Evolutionary conservation across 225 moss, liverwort and hornwort species (phyloP).

Genomic region (Sphagnum tenellum): DNA sequence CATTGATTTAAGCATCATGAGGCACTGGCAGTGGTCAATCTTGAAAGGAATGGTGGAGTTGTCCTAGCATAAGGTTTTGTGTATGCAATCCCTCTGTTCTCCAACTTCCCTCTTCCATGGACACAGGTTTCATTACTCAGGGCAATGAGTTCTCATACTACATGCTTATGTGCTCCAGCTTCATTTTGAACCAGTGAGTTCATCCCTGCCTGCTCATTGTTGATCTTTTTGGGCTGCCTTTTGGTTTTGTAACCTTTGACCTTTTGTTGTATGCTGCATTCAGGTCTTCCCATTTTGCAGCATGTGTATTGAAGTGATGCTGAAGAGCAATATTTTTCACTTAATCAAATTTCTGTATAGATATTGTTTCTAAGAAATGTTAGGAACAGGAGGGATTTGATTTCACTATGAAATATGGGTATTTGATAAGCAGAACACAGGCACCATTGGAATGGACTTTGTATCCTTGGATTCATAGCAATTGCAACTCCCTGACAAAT

Average conservation of each 20-base stretch:
- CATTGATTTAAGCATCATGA: too few species aligned
- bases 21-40: too few species aligned
- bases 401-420: not conserved
- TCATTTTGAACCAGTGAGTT: conserved; percentile 68
- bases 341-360: too few species aligned
- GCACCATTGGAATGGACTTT: conserved; percentile 55
- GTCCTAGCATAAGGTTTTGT: not conserved
- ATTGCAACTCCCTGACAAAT: conserved; percentile 65
- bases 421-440: conserved; percentile 38
- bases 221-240: too few species aligned
- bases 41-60: too few species aligned
- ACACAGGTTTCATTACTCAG: conserved; percentile 69
- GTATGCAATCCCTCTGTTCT: not conserved
- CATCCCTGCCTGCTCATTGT: not conserved
- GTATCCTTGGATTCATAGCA: conserved; percentile 81
- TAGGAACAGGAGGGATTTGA: too few species aligned
- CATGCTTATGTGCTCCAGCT: conserved; percentile 87
- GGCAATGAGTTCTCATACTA: conserved; percentile 86
- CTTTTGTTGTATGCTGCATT: too few species aligned
- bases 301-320: too few species aligned
- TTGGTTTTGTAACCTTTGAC: not conserved
- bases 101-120: conserved; percentile 2
- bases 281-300: too few species aligned
- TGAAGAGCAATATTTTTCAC: too few species aligned
- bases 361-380: too few species aligned